Percentiles rank a stretch among this genome's conserved stretches.
phyloP scores from a whole-genome alignment of 192 early-diverging fungal species.

The Spizellomyces sp. region DNA sequence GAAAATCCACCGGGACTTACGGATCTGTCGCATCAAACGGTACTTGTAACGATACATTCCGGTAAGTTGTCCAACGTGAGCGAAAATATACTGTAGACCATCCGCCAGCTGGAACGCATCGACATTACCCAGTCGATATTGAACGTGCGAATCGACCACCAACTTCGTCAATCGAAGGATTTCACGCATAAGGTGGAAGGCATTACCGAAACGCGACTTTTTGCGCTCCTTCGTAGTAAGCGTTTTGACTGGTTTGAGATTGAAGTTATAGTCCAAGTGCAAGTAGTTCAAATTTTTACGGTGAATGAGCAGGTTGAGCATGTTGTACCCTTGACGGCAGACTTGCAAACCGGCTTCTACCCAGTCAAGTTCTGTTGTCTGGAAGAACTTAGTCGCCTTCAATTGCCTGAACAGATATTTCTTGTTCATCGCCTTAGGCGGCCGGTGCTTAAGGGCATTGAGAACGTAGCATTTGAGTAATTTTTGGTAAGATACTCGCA shows the following conservation, averaged over 20 bases:
- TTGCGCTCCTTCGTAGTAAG: constrained; percentile 99
- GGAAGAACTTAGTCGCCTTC: constrained; percentile 98
- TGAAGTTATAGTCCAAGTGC: constrained; percentile 99
- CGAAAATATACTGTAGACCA: constrained; percentile 97
- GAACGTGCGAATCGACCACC: constrained; percentile 96
- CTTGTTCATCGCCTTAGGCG: constrained; percentile 87
- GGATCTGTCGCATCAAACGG: constrained; percentile 94
- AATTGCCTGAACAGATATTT: constrained; percentile 96
- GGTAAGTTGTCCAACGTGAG: constrained; percentile 97
- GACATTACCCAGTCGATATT: constrained; percentile 96
- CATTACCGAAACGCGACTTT: constrained; percentile 97
- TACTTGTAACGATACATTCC: constrained; percentile 99
- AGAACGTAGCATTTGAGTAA: constrained; percentile 94
- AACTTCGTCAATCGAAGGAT: constrained; percentile 96
- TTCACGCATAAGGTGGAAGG: constrained; percentile 93
- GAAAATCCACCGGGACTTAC: constrained; percentile 54
- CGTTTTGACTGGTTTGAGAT: constrained; percentile 98
- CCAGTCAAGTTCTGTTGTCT: constrained; percentile 98
- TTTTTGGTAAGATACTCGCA: constrained; percentile 98
- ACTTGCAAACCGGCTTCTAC: constrained; percentile 99
- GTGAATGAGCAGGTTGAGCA: constrained; percentile 98
- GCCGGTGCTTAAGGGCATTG: constrained; percentile 85
- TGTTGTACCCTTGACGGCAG: constrained; percentile 98
- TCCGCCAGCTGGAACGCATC: constrained; percentile 99
- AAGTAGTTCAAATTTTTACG: constrained; percentile 98